phyloP scores from a whole-genome alignment of 371 early-diverging fungal species.

The Syncephalastrum contaminatum region DNA sequence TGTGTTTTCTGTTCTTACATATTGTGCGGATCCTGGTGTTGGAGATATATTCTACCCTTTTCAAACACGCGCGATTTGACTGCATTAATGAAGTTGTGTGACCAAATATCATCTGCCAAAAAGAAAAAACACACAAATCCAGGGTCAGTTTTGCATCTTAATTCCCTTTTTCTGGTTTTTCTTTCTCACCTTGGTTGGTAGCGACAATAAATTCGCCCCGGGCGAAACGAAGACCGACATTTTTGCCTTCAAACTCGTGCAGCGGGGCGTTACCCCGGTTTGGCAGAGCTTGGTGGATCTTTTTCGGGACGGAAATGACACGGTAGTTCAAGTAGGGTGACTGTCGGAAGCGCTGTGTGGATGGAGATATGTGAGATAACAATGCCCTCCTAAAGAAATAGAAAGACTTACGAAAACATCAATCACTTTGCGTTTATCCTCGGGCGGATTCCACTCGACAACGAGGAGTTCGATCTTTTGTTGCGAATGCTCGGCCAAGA shows the following conservation, averaged over 20 bases:
- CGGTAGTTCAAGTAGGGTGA: conserved; percentile 38
- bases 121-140: not conserved
- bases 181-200: conserved; percentile 45
- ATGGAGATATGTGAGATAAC: not conserved
- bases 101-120: conserved; percentile 46
- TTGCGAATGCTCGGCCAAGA: conserved; percentile 39
- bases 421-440: conserved; percentile 28
- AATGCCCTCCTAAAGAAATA: not conserved
- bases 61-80: conserved; percentile 39
- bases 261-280: conserved; percentile 40
- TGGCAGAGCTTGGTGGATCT: conserved; percentile 34
- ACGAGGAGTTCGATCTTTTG: conserved; percentile 42
- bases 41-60: conserved; percentile 37
- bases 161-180: not conserved
- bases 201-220: conserved; percentile 44
- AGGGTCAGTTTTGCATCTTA: not conserved
- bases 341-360: conserved; percentile 37
- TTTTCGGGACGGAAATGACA: conserved; percentile 39
- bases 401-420: conserved; percentile 36
- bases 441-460: conserved; percentile 49
- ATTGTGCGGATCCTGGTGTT: conserved; percentile 38
- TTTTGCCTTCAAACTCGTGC: conserved; percentile 51
- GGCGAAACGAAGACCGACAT: conserved; percentile 47
- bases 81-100: conserved; percentile 46
- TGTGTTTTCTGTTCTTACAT: conserved; percentile 24